A percentile compares a stretch with the other conserved stretches of the same genome.
Conservation (phyloP, 352 stramenopile species). For the Pythium biforme region DNA sequence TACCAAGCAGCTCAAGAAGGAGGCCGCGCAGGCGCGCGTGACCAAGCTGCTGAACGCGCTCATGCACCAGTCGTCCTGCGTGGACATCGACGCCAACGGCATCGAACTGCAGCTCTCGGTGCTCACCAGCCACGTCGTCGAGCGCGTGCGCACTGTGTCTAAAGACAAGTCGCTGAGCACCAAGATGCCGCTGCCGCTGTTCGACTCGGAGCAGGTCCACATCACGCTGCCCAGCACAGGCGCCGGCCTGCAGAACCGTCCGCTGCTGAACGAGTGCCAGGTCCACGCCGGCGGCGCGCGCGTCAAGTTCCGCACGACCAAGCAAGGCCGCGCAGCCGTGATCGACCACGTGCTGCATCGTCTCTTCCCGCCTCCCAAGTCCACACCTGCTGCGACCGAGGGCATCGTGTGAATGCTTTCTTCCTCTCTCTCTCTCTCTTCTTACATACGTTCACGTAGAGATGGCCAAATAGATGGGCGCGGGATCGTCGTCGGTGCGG, state of each 20-base stretch:
- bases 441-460: too few relatives aligned
- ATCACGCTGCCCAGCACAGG: constrained; percentile 31
- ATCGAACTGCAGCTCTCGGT: constrained; percentile 49
- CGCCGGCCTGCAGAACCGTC: constrained; percentile 43
- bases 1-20: constrained; percentile 13
- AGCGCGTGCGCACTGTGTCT: constrained; percentile 24
- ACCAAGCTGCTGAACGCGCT: constrained; percentile 54
- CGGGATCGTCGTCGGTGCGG: constrained; percentile 9
- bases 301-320: constrained; percentile 55
- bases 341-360: constrained; percentile 46
- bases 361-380: constrained; percentile 3
- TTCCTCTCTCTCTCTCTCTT: too few relatives aligned
- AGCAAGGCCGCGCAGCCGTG: constrained; percentile 52
- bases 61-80: constrained; percentile 46
- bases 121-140: constrained; percentile 47
- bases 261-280: constrained; percentile 52
- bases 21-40: constrained; percentile 30
- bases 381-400: not conserved
- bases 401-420: not conserved
- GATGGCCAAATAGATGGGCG: constrained; percentile 52
- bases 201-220: constrained; percentile 46
- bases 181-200: constrained; percentile 12
- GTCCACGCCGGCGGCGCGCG: constrained; percentile 43
- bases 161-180: not conserved
- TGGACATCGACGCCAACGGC: constrained; percentile 47